Conservation (phyloP, 805 yeast species). For the Candida ulmi region DNA sequence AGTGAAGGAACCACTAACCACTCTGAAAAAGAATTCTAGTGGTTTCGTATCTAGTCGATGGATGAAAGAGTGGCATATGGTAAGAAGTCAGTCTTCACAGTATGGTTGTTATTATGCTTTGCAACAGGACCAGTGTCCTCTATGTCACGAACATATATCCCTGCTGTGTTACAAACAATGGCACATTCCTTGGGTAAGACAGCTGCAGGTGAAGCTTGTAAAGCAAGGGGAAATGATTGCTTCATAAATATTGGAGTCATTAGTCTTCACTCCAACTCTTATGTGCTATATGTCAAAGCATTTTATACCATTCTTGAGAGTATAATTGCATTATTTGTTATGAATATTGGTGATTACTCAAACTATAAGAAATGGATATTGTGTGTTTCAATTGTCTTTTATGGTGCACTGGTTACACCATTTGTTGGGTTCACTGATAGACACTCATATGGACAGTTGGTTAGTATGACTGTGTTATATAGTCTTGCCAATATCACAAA, state of each 20-base stretch:
- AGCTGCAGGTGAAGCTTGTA: constrained; percentile 22
- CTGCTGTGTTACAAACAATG: constrained; percentile 34
- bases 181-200: constrained; percentile 28
- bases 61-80: background rate
- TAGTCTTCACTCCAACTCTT: constrained; percentile 29
- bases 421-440: constrained; percentile 26
- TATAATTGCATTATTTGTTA: constrained; percentile 27
- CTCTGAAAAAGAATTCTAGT: no score
- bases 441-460: constrained; percentile 18
- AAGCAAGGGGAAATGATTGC: constrained; percentile 30
- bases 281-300: constrained; percentile 33
- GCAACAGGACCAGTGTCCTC: constrained; percentile 38
- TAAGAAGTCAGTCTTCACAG: constrained; percentile 18
- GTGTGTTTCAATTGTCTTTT: constrained; percentile 26
- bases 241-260: constrained; percentile 31
- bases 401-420: constrained; percentile 32
- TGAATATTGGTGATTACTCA: constrained; percentile 37
- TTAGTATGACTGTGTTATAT: constrained; percentile 26
- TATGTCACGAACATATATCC: constrained; percentile 35
- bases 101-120: constrained; percentile 35
- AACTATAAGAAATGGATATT: constrained; percentile 30
- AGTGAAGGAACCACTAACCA: no score
- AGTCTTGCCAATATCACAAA: constrained; percentile 25
- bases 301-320: constrained; percentile 35
- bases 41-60: no score